Evolutionary conservation across 345 rosid species (phyloP).

Genomic region (Psidium guajava): DNA sequence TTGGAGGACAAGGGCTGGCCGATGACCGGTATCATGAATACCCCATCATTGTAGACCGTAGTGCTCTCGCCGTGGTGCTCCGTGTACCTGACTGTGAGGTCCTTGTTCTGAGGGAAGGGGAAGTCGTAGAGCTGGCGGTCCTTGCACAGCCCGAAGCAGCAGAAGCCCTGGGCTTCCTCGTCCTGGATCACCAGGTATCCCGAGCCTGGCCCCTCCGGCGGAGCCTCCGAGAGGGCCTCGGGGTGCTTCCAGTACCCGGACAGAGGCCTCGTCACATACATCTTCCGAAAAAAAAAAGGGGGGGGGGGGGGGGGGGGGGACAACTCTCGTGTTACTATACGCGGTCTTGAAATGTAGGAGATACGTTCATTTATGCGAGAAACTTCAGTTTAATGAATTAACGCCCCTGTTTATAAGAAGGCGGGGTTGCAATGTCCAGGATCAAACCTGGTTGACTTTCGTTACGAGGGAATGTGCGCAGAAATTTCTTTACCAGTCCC

Average conservation of each 20-base stretch:
- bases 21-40: constrained; percentile 25
- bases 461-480: too few relatives aligned
- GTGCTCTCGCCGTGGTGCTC: not conserved
- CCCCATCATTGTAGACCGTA: not conserved
- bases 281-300: not conserved
- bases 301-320: too few relatives aligned
- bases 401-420: too few relatives aligned
- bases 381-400: not conserved
- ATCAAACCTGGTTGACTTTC: too few relatives aligned
- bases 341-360: not conserved
- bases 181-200: constrained; percentile 33
- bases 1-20: constrained; percentile 26
- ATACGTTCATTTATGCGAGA: not conserved
- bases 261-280: constrained; percentile 49
- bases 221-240: constrained; percentile 6
- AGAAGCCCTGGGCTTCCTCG: constrained; percentile 22
- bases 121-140: not conserved
- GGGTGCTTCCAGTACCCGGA: constrained; percentile 27
- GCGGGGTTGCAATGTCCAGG: too few relatives aligned
- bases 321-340: too few relatives aligned
- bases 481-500: too few relatives aligned
- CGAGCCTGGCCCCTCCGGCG: constrained; percentile 32
- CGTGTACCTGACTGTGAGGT: constrained; percentile 1
- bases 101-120: too few relatives aligned
- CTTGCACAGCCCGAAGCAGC: constrained; percentile 21